Evolutionary conservation across 2,329 filamentous ascomycete genomes (phyloP).

Genomic region (Xylariaceae sp.): DNA sequence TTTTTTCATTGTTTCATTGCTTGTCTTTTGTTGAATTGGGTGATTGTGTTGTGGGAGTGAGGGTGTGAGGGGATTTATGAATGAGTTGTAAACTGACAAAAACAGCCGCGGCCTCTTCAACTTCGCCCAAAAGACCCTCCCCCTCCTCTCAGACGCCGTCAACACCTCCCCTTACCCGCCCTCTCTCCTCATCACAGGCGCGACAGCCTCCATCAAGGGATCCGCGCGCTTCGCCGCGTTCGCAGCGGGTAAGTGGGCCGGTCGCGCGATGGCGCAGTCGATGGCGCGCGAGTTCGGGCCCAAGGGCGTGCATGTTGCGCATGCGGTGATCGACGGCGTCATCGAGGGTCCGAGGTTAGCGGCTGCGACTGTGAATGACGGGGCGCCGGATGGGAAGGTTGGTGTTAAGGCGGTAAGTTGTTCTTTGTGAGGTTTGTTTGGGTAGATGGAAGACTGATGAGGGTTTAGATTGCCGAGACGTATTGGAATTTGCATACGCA

Average conservation of each 20-base stretch:
- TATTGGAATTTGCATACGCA: conserved; percentile 73
- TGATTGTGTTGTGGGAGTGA: no score
- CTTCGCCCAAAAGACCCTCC: conserved; percentile 62
- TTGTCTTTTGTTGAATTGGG: no score
- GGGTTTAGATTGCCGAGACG: conserved; percentile 58
- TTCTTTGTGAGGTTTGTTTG: not conserved
- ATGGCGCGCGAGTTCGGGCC: conserved; percentile 70
- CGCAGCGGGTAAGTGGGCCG: conserved; percentile 64
- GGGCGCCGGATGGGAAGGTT: conserved; percentile 50
- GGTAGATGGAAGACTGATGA: conserved; percentile 6
- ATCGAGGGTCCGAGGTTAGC: conserved; percentile 66
- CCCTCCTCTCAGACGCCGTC: conserved; percentile 56
- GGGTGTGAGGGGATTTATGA: no score
- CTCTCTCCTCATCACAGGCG: conserved; percentile 69
- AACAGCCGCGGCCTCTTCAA: conserved; percentile 58
- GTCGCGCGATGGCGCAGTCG: conserved; percentile 61
- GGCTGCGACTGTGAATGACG: conserved; percentile 37
- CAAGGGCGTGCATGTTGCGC: conserved; percentile 66
- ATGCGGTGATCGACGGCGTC: conserved; percentile 69
- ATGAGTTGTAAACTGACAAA: not conserved
- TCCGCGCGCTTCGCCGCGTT: conserved; percentile 60
- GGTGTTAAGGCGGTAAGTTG: conserved; percentile 58
- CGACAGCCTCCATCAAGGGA: conserved; percentile 65
- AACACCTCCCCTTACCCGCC: conserved; percentile 52
- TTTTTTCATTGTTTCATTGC: no score